Evolutionary conservation across 2,329 filamentous ascomycete species (phyloP).

Genomic region (Leptographium galeiforme): DNA sequence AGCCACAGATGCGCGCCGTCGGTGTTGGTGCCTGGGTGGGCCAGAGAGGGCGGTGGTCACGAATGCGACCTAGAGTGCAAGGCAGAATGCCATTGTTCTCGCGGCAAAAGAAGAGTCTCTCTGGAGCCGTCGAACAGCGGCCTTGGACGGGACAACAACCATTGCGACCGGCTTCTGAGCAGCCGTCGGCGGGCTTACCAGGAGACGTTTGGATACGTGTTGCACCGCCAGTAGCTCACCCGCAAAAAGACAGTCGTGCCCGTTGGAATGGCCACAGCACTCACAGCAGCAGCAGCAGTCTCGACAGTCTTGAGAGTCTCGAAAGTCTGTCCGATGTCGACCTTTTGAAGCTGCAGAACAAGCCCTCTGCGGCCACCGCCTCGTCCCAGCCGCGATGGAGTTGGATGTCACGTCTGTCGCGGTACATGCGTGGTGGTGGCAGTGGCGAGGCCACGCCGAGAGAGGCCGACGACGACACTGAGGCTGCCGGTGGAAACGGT

Average conservation of each 20-base stretch:
- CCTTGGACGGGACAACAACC: no score
- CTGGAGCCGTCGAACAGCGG: no score
- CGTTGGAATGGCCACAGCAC: not conserved
- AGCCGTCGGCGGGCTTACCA: no score
- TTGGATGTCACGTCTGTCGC: constrained; percentile 12
- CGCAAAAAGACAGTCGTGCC: not conserved
- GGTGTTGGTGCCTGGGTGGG: not conserved
- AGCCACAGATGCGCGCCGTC: not conserved
- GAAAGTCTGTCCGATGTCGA: not conserved
- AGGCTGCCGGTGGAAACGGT: not conserved
- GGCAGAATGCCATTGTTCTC: no score
- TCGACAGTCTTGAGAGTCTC: not conserved
- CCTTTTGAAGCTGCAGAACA: not conserved
- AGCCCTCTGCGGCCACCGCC: not conserved
- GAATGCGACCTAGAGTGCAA: no score
- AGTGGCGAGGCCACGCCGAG: not conserved
- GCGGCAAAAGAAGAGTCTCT: no score
- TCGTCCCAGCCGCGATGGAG: constrained; percentile 6
- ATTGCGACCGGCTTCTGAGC: no score
- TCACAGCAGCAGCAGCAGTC: not conserved
- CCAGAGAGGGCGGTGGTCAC: no score
- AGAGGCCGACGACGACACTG: not conserved
- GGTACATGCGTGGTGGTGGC: constrained; percentile 5
- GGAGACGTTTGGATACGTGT: not conserved
- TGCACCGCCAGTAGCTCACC: not conserved